A percentile compares a stretch with the other conserved stretches of the same genome.
Evolutionary conservation across 768 basidiomycete species (phyloP).

Genomic region (Amanita rimosa): DNA sequence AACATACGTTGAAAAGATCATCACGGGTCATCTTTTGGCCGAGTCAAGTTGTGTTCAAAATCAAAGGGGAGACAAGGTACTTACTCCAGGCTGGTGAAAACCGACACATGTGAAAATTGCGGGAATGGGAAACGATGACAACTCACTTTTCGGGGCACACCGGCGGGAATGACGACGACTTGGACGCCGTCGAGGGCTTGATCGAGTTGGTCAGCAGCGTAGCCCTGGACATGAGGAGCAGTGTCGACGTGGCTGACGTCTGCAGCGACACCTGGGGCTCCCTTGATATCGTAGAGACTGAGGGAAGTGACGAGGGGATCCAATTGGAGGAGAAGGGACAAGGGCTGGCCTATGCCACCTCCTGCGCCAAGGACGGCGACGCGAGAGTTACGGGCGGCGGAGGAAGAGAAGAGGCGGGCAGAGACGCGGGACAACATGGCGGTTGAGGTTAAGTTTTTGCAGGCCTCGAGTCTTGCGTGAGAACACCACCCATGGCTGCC

Average conservation of each 20-base stretch:
- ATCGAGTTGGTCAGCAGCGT: slow-evolving; percentile 79
- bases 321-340: slow-evolving; percentile 87
- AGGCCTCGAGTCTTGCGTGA: not conserved
- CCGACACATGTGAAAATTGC: slow-evolving; percentile 7
- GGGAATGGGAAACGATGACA: not conserved
- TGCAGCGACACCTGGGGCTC: slow-evolving; percentile 93
- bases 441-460: slow-evolving; percentile 9
- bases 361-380: slow-evolving; percentile 97
- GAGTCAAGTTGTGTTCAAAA: slow-evolving; percentile 1
- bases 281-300: slow-evolving; percentile 89
- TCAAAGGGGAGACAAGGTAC: slow-evolving; percentile 19
- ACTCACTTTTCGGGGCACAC: slow-evolving; percentile 92
- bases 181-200: slow-evolving; percentile 81
- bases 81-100: slow-evolving; percentile 64
- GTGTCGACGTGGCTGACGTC: slow-evolving; percentile 95
- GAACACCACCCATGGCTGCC: slow-evolving; percentile 8
- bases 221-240: slow-evolving; percentile 59
- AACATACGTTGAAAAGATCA: slow-evolving; percentile 85
- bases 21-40: slow-evolving; percentile 81
- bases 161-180: slow-evolving; percentile 96
- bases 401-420: slow-evolving; percentile 68
- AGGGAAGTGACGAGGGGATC: slow-evolving; percentile 84
- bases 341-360: slow-evolving; percentile 97
- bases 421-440: slow-evolving; percentile 58
- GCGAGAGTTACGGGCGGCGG: slow-evolving; percentile 62